These are phyloP conservation scores for Calcarisporium arbuscula DNA, from an alignment of 2,329 filamentous ascomycete genomes.

Conservation along the genomic window DNA sequence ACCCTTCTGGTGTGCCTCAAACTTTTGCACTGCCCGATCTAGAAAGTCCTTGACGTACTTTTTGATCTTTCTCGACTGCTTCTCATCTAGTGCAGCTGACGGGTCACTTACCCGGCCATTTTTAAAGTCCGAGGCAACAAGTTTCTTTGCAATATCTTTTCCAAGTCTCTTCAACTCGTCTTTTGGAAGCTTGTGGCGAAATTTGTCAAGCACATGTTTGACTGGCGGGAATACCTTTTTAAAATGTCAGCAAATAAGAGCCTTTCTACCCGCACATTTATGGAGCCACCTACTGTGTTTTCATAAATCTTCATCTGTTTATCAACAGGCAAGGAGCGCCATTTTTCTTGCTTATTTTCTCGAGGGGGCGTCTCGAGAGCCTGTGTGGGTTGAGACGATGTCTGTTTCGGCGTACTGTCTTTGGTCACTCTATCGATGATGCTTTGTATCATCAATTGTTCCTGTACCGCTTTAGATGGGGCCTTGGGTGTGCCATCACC, in stretches of 20 bases:
- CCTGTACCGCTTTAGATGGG: slow-evolving; percentile 54
- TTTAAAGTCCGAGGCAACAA: slow-evolving; percentile 89
- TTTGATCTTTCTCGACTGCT: slow-evolving; percentile 77
- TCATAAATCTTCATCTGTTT: slow-evolving; percentile 96
- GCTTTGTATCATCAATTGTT: slow-evolving; percentile 72
- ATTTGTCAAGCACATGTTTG: slow-evolving; percentile 80
- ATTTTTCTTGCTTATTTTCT: slow-evolving; percentile 62
- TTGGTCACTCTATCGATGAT: slow-evolving; percentile 82
- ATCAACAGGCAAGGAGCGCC: slow-evolving; percentile 63
- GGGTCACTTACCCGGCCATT: slow-evolving; percentile 81
- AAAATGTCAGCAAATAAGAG: neutral
- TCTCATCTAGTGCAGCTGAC: slow-evolving; percentile 60
- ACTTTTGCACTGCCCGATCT: slow-evolving; percentile 78
- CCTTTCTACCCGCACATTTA: neutral
- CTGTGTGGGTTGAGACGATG: slow-evolving; percentile 59
- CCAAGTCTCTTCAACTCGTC: slow-evolving; percentile 62
- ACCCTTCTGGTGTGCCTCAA: slow-evolving; percentile 58
- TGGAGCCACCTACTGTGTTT: slow-evolving; percentile 65
- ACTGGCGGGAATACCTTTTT: slow-evolving; percentile 76
- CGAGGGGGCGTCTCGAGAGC: slow-evolving; percentile 47
- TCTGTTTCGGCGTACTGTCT: slow-evolving; percentile 45
- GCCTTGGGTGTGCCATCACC: slow-evolving; percentile 54
- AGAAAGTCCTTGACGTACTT: slow-evolving; percentile 79
- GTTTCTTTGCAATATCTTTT: slow-evolving; percentile 73
- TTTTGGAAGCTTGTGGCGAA: slow-evolving; percentile 77